Conservation (phyloP, 1,284 basidiomycete species). For the Cutaneotrichosporon curvatum region DNA sequence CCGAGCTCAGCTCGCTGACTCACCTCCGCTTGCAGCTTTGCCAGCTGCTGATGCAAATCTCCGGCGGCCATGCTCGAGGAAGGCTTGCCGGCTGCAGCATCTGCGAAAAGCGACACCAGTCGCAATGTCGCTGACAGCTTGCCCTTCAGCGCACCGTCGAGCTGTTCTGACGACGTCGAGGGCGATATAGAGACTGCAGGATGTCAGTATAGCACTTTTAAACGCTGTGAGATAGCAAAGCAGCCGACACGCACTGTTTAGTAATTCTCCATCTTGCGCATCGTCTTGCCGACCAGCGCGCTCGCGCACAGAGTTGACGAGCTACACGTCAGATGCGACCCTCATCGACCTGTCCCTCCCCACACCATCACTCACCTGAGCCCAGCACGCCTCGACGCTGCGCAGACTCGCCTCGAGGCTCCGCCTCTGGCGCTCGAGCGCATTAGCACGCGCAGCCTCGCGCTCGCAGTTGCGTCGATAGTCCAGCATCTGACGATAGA, state of each 20-base stretch:
- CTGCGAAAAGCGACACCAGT: constrained; percentile 27
- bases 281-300: constrained; percentile 18
- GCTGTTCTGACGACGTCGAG: constrained; percentile 18
- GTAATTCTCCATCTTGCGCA: constrained; percentile 12
- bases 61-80: neutral
- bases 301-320: constrained; percentile 32
- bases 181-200: constrained; percentile 29
- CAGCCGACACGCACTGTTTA: constrained; percentile 16
- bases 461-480: constrained; percentile 75
- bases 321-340: constrained; percentile 28
- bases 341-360: no score
- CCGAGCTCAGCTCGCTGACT: neutral
- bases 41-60: constrained; percentile 9
- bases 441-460: constrained; percentile 59
- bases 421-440: constrained; percentile 64
- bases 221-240: no score
- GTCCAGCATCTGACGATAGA: constrained; percentile 83
- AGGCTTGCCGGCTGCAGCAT: constrained; percentile 9
- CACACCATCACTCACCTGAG: constrained; percentile 56
- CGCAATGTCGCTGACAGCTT: constrained; percentile 31
- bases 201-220: constrained; percentile 3
- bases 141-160: constrained; percentile 27
- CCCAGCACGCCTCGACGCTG: constrained; percentile 81
- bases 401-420: constrained; percentile 71
- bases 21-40: constrained; percentile 34